Conservation (phyloP, 768 basidiomycete species). For the Rhizopogon rudus region DNA sequence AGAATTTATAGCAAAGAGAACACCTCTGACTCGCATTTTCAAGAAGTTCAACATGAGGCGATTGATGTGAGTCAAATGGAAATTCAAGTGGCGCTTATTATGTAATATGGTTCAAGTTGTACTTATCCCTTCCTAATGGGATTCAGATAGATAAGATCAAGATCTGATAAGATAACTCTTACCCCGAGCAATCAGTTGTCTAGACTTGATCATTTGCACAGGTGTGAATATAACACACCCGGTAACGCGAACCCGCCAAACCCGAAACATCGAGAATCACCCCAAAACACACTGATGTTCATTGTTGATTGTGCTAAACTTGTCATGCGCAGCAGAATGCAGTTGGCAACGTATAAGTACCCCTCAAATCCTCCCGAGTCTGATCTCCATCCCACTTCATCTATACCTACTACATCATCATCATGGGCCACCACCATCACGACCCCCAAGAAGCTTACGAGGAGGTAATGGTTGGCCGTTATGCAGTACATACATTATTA, state of each 20-base stretch:
- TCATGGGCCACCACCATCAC: conserved; percentile 3
- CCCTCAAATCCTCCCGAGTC: background rate
- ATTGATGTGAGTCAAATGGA: background rate
- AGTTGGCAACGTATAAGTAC: background rate
- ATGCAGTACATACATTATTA: background rate
- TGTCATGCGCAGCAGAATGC: background rate
- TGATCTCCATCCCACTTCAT: background rate
- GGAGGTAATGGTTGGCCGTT: conserved; percentile 9
- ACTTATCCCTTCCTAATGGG: background rate
- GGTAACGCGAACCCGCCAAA: background rate
- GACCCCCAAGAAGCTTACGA: conserved; percentile 12
- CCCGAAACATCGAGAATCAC: background rate
- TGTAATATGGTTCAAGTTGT: background rate
- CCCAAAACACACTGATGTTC: conserved; percentile 5
- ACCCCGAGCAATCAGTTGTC: no score
- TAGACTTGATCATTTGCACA: no score
- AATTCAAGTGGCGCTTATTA: background rate
- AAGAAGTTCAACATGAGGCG: background rate
- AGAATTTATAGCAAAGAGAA: background rate
- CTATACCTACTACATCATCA: conserved; percentile 7
- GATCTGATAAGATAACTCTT: background rate
- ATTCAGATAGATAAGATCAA: background rate
- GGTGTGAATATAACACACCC: no score
- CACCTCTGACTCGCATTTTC: background rate
- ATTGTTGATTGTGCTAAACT: background rate